Conservation (phyloP, 2,329 filamentous ascomycete genomes). For the Scopulariopsis brevicaulis region DNA sequence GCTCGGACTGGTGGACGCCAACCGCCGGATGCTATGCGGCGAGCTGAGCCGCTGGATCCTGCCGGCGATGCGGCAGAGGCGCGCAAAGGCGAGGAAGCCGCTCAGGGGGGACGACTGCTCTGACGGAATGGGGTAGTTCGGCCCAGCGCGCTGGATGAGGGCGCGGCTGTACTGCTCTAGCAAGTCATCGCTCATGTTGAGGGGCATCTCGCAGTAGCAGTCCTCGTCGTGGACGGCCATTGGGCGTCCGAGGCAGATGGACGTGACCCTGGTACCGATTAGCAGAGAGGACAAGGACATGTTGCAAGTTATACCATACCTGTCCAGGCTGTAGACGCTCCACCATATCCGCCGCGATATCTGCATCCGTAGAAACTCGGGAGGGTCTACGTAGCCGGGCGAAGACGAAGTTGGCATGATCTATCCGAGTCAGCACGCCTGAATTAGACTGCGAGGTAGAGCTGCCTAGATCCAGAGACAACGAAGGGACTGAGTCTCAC, state of each 20-base stretch:
- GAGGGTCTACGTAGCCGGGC: neutral
- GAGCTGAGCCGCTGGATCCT: conserved; percentile 13
- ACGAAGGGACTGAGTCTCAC: neutral
- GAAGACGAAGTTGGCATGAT: neutral
- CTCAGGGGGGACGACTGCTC: conserved; percentile 6
- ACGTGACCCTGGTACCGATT: conserved; percentile 8
- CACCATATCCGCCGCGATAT: conserved; percentile 17
- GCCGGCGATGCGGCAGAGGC: conserved; percentile 14
- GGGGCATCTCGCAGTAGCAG: conserved; percentile 15
- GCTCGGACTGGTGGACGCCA: neutral
- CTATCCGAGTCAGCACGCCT: neutral
- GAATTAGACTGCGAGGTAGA: neutral
- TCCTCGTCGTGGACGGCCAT: conserved; percentile 15
- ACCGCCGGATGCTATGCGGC: conserved; percentile 2
- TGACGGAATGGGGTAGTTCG: neutral
- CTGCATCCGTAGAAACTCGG: conserved; percentile 8
- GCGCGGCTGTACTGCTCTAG: conserved; percentile 8
- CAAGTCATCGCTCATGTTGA: conserved; percentile 14
- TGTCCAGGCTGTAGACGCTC: conserved; percentile 16
- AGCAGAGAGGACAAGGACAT: neutral
- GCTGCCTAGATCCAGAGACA: neutral
- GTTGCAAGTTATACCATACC: conserved; percentile 7
- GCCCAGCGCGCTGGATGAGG: neutral
- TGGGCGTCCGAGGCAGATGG: conserved; percentile 17
- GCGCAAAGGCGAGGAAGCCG: conserved; percentile 16